phyloP scores from a whole-genome alignment of 1,284 basidiomycete genomes.

The Vanrija humicola region DNA sequence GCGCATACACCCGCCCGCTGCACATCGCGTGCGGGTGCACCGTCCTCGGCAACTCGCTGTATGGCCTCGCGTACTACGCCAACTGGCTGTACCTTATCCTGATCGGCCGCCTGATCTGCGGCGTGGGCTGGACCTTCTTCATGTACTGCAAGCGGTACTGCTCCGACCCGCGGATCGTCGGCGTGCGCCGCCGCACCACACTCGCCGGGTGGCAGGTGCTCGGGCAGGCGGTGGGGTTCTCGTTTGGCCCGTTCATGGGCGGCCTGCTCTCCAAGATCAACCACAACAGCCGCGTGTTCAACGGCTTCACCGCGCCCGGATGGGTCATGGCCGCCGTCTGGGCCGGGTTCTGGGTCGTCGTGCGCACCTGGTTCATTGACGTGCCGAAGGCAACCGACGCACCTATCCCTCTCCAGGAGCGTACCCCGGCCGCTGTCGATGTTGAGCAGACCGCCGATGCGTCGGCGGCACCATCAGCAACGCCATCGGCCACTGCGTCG shows the following conservation, averaged over 20 bases:
- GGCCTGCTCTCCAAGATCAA: conserved; percentile 9
- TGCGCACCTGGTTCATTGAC: not conserved
- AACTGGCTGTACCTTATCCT: conserved; percentile 8
- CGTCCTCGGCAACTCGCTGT: conserved; percentile 5
- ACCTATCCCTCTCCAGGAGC: not conserved
- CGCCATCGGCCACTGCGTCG: not conserved
- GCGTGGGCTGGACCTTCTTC: conserved; percentile 6
- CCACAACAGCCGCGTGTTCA: conserved; percentile 1
- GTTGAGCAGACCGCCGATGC: not conserved
- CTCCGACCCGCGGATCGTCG: conserved; percentile 6
- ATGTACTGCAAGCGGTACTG: conserved; percentile 13
- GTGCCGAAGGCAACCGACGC: not conserved
- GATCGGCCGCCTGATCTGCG: conserved; percentile 5
- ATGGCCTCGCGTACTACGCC: conserved; percentile 6
- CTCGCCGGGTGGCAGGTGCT: conserved; percentile 11
- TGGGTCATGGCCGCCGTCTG: conserved; percentile 8
- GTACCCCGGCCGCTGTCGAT: not conserved
- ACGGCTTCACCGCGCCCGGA: conserved; percentile 7
- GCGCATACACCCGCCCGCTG: conserved; percentile 3
- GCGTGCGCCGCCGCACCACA: conserved; percentile 6
- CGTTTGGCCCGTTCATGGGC: conserved; percentile 7
- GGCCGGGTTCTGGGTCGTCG: conserved; percentile 2
- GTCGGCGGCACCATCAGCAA: not conserved
- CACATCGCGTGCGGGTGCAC: conserved; percentile 2
- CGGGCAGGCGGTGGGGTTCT: conserved; percentile 5